Conservation (phyloP, 805 yeast genomes). For the Starmerella bacillaris region DNA sequence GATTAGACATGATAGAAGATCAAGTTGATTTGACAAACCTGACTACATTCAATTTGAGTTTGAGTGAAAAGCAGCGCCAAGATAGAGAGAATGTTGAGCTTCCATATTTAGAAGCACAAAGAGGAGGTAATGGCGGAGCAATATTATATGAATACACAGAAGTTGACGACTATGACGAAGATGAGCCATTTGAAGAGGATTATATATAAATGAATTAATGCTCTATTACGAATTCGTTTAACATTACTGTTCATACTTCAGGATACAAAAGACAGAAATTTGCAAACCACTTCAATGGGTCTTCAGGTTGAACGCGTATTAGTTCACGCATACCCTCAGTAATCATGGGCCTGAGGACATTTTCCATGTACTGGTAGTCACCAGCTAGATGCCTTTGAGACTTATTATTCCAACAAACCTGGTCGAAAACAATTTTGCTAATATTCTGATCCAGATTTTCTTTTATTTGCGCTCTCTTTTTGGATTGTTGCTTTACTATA, state of each 20-base stretch:
- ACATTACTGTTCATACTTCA: too few species aligned
- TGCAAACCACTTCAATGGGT: conserved; percentile 1
- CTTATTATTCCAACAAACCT: background rate
- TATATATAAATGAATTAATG: conserved; percentile 19
- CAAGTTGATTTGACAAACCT: conserved; percentile 42
- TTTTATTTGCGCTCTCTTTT: too few species aligned
- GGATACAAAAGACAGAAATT: background rate
- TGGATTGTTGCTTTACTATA: too few species aligned
- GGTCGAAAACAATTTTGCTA: too few species aligned
- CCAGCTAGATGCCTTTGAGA: background rate
- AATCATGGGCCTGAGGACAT: background rate
- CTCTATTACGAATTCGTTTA: too few species aligned
- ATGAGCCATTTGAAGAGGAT: conserved; percentile 95
- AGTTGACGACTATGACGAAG: conserved; percentile 96
- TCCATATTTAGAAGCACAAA: conserved; percentile 71
- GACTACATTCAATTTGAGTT: conserved; percentile 73
- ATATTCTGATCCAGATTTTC: too few species aligned
- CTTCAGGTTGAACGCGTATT: background rate
- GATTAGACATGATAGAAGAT: conserved; percentile 18
- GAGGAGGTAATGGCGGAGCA: conserved; percentile 58
- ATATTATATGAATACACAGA: conserved; percentile 89
- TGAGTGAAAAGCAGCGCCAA: conserved; percentile 52
- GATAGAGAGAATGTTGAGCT: conserved; percentile 75
- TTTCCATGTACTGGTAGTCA: background rate
- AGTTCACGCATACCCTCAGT: conserved; percentile 1